Base-by-base conservation (phyloP, 768 basidiomycete species). In the Lentinula aciculospora region DNA sequence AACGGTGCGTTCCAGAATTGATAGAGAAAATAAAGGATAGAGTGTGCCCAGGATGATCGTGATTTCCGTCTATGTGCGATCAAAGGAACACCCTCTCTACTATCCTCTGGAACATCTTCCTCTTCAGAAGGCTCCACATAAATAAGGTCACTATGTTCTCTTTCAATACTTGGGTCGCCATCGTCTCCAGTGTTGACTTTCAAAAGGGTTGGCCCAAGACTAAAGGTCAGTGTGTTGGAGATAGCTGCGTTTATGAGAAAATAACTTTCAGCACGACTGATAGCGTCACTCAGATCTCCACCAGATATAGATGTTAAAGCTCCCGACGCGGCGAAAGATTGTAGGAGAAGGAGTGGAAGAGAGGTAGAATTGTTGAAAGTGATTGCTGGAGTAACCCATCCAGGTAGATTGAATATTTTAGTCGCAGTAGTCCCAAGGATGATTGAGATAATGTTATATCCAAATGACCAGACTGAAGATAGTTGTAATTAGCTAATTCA, bases 351-450 rank as follows among this genome's bases (percentile, higher is more conserved):
- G 15, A 58, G 31, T 1, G 53, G 58, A 39, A 59, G 51, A n/a
- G 58, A 57, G 2, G 53, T 46, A 25, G 58, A 17, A 17, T 54
- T 59, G 10, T 53, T 54, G 51, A 59, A 59, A 23, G 53, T 48
- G 29, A 53, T 32, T 34, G 58, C 53, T 29, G 53, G 28, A 8
- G 58, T 53, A 6, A 54, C 37, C 50, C 53, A 59, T 40, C n/a
- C 15, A 21, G 40, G 39, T 19, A 56, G 27, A 17, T 34, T 32
- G n/a, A 53, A 57, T 5, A 45, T 15, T 8, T 37, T 59, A 8
- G 58, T 53, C 17, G 42, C 36, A 31, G 17, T 34, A 9, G 40
- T 29, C 25, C 53, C 53, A 13, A 45, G 53, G 17, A 31, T 15
- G 2, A 53, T 44, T 12, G 54, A 28, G 23, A 44, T 32, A 9